Percentiles rank a stretch among this genome's conserved stretches.
phyloP scores from a whole-genome alignment of 192 early-diverging fungal species.

The Diversispora epigaea region DNA sequence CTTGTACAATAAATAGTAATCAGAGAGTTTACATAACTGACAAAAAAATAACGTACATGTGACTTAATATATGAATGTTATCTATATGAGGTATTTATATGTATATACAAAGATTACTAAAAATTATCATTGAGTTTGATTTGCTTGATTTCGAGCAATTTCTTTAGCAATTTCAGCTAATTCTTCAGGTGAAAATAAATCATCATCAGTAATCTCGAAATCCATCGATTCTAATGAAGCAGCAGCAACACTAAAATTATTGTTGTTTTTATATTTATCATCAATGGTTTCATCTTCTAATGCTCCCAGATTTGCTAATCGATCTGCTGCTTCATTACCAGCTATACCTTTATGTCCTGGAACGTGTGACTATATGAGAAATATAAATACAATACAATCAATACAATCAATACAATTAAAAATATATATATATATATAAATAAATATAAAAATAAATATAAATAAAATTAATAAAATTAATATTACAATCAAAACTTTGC shows the following conservation, averaged over 20 bases:
- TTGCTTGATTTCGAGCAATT: background rate
- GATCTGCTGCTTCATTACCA: constrained; percentile 83
- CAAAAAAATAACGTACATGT: no score
- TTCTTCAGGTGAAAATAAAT: constrained; percentile 2
- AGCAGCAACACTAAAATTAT: no score
- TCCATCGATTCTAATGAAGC: background rate
- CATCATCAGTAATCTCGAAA: background rate
- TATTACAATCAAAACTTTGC: constrained; percentile 47
- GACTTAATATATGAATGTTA: no score
- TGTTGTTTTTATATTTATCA: background rate
- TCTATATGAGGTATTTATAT: no score
- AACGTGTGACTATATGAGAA: constrained; percentile 55
- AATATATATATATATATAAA: background rate
- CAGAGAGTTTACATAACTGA: no score
- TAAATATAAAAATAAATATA: background rate
- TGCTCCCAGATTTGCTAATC: constrained; percentile 74
- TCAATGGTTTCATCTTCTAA: background rate
- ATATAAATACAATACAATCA: background rate
- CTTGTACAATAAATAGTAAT: no score
- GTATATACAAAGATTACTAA: no score
- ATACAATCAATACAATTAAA: background rate
- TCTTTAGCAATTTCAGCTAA: background rate
- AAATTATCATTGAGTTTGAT: no score
- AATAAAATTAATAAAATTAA: background rate
- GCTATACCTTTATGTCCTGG: constrained; percentile 65